A percentile compares a stretch with the other conserved stretches of the same genome.
These are phyloP conservation scores for Venturia pyrina DNA, from an alignment of 2,329 filamentous ascomycete species.

Conservation along the genomic window DNA sequence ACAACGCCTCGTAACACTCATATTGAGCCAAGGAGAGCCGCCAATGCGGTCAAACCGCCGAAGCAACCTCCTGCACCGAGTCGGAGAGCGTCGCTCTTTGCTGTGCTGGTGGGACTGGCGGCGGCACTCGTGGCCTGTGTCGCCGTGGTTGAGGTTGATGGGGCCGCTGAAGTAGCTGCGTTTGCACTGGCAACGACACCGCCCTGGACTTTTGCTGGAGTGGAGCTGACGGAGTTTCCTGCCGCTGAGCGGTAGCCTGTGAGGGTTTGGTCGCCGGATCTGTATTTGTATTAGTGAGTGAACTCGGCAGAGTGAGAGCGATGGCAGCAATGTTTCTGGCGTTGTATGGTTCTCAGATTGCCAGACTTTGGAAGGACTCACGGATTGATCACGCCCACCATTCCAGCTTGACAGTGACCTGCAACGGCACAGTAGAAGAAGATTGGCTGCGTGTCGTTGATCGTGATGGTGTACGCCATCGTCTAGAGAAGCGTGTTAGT, in stretches of 20 bases:
- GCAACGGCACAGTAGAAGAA: conserved; percentile 32
- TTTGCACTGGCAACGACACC: neutral
- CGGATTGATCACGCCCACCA: conserved; percentile 31
- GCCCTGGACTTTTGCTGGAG: neutral
- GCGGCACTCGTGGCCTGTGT: neutral
- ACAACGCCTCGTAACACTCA: neutral
- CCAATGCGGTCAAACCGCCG: neutral
- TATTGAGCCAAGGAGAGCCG: neutral
- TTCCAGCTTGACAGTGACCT: conserved; percentile 28
- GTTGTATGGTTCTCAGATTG: neutral
- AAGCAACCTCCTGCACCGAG: neutral
- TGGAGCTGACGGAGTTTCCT: neutral
- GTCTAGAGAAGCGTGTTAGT: neutral
- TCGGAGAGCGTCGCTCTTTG: neutral
- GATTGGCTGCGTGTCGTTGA: conserved; percentile 25
- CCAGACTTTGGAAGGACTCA: conserved; percentile 11
- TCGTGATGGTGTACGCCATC: conserved; percentile 14
- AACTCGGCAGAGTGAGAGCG: neutral
- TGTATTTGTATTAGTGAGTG: neutral
- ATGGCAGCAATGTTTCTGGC: neutral
- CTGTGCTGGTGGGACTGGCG: neutral
- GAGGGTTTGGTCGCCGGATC: conserved; percentile 3
- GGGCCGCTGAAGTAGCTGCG: neutral
- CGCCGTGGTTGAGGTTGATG: neutral
- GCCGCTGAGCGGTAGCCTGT: neutral